Conservation (phyloP, 2,329 filamentous ascomycete species). For the Ophiostoma quercus region DNA sequence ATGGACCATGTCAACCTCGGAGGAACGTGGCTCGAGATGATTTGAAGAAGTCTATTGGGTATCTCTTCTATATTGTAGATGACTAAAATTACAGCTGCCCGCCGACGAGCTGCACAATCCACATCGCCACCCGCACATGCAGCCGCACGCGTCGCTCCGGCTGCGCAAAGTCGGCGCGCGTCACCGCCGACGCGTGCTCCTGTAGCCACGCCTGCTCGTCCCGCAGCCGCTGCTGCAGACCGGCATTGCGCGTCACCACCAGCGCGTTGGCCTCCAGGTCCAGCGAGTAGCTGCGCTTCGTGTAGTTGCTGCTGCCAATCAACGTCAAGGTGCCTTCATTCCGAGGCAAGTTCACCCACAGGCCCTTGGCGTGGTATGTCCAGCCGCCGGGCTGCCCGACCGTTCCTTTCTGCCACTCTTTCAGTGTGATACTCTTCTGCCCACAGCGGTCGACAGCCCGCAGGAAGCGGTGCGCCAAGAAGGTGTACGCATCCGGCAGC, state of each 20-base stretch:
- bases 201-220: constrained; percentile 78
- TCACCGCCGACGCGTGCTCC: constrained; percentile 63
- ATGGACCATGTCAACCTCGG: too few species aligned
- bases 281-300: constrained; percentile 83
- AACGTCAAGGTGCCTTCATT: constrained; percentile 68
- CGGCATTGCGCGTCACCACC: constrained; percentile 72
- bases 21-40: too few species aligned
- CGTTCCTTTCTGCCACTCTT: constrained; percentile 82
- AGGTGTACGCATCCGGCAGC: constrained; percentile 85
- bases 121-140: constrained; percentile 85
- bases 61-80: background rate
- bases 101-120: constrained; percentile 80
- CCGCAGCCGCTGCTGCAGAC: constrained; percentile 65
- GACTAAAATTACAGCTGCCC: constrained; percentile 62
- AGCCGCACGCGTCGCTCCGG: constrained; percentile 79
- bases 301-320: constrained; percentile 92
- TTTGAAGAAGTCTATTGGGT: constrained; percentile 6
- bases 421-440: constrained; percentile 60
- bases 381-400: constrained; percentile 78
- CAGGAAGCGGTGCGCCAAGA: constrained; percentile 78
- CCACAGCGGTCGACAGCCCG: constrained; percentile 47
- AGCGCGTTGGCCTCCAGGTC: constrained; percentile 87
- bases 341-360: constrained; percentile 75
- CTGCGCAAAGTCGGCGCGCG: constrained; percentile 70
- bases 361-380: constrained; percentile 96